Evolutionary conservation across 352 stramenopile genomes (phyloP), one percentile per base, ranked within the genome.

Genomic region (Phytophthora citricola): DNA sequence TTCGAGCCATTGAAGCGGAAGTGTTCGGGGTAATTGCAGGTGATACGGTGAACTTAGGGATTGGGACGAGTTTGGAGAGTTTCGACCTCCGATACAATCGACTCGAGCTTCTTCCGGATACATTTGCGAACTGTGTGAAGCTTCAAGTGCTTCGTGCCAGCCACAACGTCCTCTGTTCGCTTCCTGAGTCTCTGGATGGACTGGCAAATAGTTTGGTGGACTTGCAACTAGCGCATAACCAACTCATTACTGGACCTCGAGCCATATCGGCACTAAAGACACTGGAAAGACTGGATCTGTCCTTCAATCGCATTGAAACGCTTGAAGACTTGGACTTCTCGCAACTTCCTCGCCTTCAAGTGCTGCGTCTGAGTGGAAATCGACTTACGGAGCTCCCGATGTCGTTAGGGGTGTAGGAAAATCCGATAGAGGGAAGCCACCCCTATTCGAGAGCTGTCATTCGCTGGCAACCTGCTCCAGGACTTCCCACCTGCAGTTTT

Each of bases 31-130:
- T 46, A 11, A 45, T 58, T 6, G 45, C 17, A 3, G 27, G 26
- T 20, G 17, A 4, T n/a, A 6, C 4, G 44, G 9, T 10, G n/a
- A 17, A 24, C 27, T 20, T 48, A 24, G 67, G 67, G 1, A 53
- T 68, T 36, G 57, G 46, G 29, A 54, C 50, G 14, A 68, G 57
- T 26, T 75, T 91, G 14, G 68, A 86, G 56, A 79, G 81, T 15
- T 58, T 93, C 15, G 85, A 93, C 36, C 54, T 92, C 47, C 83
- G 89, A 45, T 85, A 92, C 67, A 93, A 93, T 58, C 63, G 71
- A 9, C 43, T 93, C 1, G 50, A 67, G 6, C 34, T 15, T 11
- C 29, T 92, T 14, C 85, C 85, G 0, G 11, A 54, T 2, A 87
- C 79, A 0, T 73, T 93, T 12, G 60, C 54, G 1, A 75, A 69